Conservation (phyloP, 805 yeast genomes). For the Metschnikowia continentalis region DNA sequence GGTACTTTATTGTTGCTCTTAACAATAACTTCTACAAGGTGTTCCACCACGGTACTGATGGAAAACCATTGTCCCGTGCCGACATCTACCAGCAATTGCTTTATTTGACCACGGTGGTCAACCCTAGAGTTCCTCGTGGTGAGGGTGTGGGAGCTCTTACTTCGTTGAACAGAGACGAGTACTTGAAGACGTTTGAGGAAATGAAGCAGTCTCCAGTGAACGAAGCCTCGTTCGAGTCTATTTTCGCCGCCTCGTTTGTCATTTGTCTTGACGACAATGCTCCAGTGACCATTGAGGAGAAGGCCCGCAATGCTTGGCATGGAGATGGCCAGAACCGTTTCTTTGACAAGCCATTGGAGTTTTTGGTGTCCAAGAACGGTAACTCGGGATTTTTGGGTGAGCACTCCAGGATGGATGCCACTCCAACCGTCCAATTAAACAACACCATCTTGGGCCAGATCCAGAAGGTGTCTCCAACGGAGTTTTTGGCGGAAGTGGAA, state of each 20-base stretch:
- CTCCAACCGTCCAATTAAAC: conserved; percentile 87
- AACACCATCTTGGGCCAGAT: conserved; percentile 64
- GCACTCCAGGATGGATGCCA: conserved; percentile 97
- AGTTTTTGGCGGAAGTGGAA: conserved; percentile 26
- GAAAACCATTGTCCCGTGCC: conserved; percentile 41
- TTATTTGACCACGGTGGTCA: conserved; percentile 43
- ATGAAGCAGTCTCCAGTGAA: conserved; percentile 61
- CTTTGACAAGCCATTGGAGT: conserved; percentile 88
- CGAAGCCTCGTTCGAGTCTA: conserved; percentile 55
- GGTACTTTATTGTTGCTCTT: conserved; percentile 67
- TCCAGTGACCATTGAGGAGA: conserved; percentile 78
- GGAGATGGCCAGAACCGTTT: conserved; percentile 91
- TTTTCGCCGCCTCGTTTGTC: conserved; percentile 76
- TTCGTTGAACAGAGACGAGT: conserved; percentile 79
- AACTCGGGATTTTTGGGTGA: conserved; percentile 92
- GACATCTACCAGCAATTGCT: conserved; percentile 57
- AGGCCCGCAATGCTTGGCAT: conserved; percentile 86
- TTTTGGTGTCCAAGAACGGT: conserved; percentile 76
- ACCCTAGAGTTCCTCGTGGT: conserved; percentile 33
- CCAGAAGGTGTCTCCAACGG: conserved; percentile 40
- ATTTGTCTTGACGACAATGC: conserved; percentile 68
- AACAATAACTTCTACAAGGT: conserved; percentile 82
- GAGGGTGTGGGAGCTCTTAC: conserved; percentile 75
- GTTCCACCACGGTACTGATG: conserved; percentile 48
- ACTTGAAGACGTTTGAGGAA: conserved; percentile 58